Percentiles rank a stretch among this genome's conserved stretches.
Conservation (phyloP, 208 protist genomes). For the Crithidia mellificae region DNA sequence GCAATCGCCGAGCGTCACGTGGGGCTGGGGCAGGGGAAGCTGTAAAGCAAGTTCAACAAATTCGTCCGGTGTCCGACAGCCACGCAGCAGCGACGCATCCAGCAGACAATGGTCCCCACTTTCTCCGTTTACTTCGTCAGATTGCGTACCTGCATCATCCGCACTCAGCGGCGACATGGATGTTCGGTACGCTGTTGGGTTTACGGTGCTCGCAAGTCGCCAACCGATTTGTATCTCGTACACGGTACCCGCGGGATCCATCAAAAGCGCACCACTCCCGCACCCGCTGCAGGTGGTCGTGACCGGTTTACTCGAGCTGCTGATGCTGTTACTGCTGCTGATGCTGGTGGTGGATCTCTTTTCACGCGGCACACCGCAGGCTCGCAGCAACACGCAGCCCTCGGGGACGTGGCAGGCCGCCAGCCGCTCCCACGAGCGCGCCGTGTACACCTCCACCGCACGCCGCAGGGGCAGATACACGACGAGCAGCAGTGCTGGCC, state of each 20-base stretch:
- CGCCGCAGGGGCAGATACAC: slow-evolving; percentile 74
- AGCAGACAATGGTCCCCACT: too few relatives aligned
- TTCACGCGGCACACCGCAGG: slow-evolving; percentile 16
- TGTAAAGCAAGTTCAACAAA: slow-evolving; percentile 41
- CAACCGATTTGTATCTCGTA: slow-evolving; percentile 12
- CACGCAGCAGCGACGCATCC: slow-evolving; percentile 22
- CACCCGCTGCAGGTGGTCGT: slow-evolving; percentile 5
- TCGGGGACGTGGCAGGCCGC: slow-evolving; percentile 62
- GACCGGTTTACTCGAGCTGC: neutral
- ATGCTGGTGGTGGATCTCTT: too few relatives aligned
- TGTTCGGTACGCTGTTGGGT: too few relatives aligned
- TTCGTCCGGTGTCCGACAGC: slow-evolving; percentile 44
- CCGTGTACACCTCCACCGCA: slow-evolving; percentile 70
- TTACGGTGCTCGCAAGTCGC: too few relatives aligned
- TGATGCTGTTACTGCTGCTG: neutral
- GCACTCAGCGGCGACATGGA: too few relatives aligned
- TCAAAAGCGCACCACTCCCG: slow-evolving; percentile 17
- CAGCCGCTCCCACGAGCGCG: slow-evolving; percentile 53
- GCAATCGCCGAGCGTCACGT: neutral
- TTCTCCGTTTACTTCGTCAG: too few relatives aligned
- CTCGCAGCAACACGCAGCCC: slow-evolving; percentile 54
- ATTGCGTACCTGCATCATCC: too few relatives aligned
- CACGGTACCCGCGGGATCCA: slow-evolving; percentile 28
- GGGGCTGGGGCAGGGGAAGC: slow-evolving; percentile 35
- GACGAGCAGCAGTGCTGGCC: slow-evolving; percentile 55